phyloP scores from a whole-genome alignment of 1,284 basidiomycete species.

The Moesziomyces sp. region DNA sequence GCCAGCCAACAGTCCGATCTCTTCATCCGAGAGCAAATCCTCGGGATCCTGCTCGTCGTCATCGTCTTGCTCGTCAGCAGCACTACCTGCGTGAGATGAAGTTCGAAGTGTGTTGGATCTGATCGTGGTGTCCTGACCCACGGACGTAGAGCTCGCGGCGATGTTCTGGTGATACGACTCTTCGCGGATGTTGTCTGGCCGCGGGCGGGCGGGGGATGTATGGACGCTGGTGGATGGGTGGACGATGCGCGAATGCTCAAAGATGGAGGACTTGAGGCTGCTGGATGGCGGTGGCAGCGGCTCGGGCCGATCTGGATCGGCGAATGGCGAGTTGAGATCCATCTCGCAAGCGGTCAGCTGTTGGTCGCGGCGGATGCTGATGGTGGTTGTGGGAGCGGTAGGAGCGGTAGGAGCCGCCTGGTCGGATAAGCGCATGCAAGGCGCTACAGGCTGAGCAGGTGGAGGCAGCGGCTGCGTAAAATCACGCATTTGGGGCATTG shows the following conservation, averaged over 20 bases:
- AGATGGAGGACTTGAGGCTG: constrained; percentile 45
- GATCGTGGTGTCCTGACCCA: constrained; percentile 4
- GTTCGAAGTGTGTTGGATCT: background rate
- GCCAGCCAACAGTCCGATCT: constrained; percentile 30
- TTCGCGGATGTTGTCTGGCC: constrained; percentile 32
- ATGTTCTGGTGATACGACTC: constrained; percentile 24
- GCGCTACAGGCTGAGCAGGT: too few species aligned
- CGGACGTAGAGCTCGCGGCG: constrained; percentile 11
- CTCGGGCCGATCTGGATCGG: constrained; percentile 40
- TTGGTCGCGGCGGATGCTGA: background rate
- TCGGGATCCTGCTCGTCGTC: constrained; percentile 35
- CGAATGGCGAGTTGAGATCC: constrained; percentile 45
- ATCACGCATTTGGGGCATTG: too few species aligned
- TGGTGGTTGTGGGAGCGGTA: background rate
- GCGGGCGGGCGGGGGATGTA: constrained; percentile 13
- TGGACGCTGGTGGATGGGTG: constrained; percentile 41
- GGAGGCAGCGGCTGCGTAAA: too few species aligned
- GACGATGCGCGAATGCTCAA: constrained; percentile 49
- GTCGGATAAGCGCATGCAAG: background rate
- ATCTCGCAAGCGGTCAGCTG: constrained; percentile 13
- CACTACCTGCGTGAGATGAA: background rate
- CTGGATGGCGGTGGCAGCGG: constrained; percentile 17
- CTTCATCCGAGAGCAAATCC: constrained; percentile 41
- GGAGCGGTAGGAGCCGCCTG: too few species aligned
- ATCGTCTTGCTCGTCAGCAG: constrained; percentile 17